Conservation (phyloP, 805 yeast genomes). For the Lipomyces lipofer region DNA sequence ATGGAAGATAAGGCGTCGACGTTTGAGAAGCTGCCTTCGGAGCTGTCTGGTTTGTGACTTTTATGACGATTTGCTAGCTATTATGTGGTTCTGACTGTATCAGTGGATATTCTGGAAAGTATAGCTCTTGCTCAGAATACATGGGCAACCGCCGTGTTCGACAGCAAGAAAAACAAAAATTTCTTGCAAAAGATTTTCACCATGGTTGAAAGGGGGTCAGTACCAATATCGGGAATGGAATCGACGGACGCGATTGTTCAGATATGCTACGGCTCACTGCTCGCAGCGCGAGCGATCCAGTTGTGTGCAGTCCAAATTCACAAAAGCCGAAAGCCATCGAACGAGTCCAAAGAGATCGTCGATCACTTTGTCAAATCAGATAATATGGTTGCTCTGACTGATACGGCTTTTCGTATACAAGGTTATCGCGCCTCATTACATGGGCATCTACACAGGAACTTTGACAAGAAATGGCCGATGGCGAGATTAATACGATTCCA, state of each 20-base stretch:
- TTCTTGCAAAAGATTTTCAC: slow-evolving; percentile 14
- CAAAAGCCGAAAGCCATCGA: slow-evolving; percentile 48
- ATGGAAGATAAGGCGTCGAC: slow-evolving; percentile 33
- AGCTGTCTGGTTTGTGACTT: too few relatives aligned
- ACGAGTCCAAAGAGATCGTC: slow-evolving; percentile 24
- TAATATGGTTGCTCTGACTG: slow-evolving; percentile 30
- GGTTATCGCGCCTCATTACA: slow-evolving; percentile 53
- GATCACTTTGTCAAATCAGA: slow-evolving; percentile 34
- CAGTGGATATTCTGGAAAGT: slow-evolving; percentile 68
- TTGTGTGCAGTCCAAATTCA: slow-evolving; percentile 71
- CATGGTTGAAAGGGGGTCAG: slow-evolving; percentile 17
- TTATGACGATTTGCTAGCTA: too few relatives aligned
- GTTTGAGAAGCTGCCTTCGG: slow-evolving; percentile 19
- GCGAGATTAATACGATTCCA: slow-evolving; percentile 54
- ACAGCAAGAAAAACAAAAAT: slow-evolving; percentile 33
- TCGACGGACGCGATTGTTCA: slow-evolving; percentile 17
- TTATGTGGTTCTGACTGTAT: too few relatives aligned
- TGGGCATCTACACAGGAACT: slow-evolving; percentile 47
- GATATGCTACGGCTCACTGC: slow-evolving; percentile 55
- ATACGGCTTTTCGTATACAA: slow-evolving; percentile 46
- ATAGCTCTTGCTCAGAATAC: slow-evolving; percentile 72
- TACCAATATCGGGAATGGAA: slow-evolving; percentile 21
- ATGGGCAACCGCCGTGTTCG: slow-evolving; percentile 65
- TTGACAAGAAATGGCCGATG: slow-evolving; percentile 51
- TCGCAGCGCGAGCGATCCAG: slow-evolving; percentile 70